These are phyloP conservation scores for Saccharum officinarum DNA, from an alignment of 176 grass and related monocot species.

Conservation along the genomic window DNA sequence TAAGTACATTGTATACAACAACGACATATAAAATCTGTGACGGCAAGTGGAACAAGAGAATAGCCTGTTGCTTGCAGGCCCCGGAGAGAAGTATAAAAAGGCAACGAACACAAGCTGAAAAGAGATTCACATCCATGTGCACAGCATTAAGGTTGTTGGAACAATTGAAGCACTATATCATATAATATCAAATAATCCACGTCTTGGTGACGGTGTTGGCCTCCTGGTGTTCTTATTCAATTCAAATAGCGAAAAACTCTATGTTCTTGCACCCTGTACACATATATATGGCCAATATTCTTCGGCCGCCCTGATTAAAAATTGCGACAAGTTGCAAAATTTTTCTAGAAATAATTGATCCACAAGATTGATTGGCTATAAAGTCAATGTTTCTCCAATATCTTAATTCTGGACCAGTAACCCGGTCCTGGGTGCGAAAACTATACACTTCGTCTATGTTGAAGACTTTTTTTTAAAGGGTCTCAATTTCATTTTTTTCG, in stretches of 20 bases:
- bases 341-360: not conserved
- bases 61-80: constrained; percentile 18
- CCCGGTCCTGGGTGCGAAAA: not conserved
- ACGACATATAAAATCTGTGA: not conserved
- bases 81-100: not conserved
- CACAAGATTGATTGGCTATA: not conserved
- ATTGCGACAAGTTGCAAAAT: not conserved
- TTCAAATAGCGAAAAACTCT: not conserved
- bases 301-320: constrained; percentile 18
- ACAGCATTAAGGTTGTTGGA: constrained; percentile 34
- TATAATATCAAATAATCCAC: constrained; percentile 27
- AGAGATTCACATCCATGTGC: constrained; percentile 38
- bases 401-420: not conserved
- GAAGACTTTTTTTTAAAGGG: too few relatives aligned
- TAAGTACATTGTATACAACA: constrained; percentile 3
- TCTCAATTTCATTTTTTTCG: not conserved
- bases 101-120: constrained; percentile 15
- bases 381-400: not conserved
- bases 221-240: not conserved
- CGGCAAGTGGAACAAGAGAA: constrained; percentile 13
- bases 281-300: constrained; percentile 23
- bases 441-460: not conserved
- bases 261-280: constrained; percentile 18
- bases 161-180: constrained; percentile 18
- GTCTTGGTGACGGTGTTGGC: constrained; percentile 4